Conservation (phyloP, 805 yeast genomes). For the Lachancea mirantina region DNA sequence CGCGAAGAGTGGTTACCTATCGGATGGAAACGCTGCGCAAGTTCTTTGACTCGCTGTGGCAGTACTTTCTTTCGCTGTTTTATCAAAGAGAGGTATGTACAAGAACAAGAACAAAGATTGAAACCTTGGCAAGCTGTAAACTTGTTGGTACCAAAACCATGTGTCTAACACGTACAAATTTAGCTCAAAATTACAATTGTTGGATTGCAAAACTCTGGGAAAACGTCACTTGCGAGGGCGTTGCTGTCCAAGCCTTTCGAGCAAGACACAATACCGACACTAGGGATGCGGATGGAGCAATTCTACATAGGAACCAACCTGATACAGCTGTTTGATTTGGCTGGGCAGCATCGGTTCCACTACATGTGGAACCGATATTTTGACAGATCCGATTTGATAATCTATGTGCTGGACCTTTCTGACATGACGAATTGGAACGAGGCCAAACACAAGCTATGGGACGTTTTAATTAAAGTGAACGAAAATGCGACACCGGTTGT, state of each 20-base stretch:
- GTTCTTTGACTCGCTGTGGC: constrained; percentile 14
- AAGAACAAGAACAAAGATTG: not conserved
- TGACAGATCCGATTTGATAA: constrained; percentile 16
- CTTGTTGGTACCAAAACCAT: no score
- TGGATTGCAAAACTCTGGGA: constrained; percentile 20
- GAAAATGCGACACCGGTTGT: constrained; percentile 17
- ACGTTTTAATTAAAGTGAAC: constrained; percentile 15
- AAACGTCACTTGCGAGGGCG: constrained; percentile 15
- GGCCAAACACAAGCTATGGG: constrained; percentile 11
- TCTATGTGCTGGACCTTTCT: constrained; percentile 20
- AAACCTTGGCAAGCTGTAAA: no score
- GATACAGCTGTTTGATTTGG: constrained; percentile 17
- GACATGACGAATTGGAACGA: constrained; percentile 14
- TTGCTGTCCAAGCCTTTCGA: constrained; percentile 16
- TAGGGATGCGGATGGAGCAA: constrained; percentile 15
- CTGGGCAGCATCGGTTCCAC: constrained; percentile 20
- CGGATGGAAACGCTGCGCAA: not conserved
- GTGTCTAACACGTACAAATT: constrained; percentile 10
- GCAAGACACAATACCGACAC: constrained; percentile 19
- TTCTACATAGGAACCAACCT: constrained; percentile 13
- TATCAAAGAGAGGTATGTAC: constrained; percentile 9
- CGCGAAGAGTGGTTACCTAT: no score
- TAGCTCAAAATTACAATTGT: constrained; percentile 19
- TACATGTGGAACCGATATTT: constrained; percentile 19
- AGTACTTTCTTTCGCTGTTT: constrained; percentile 13